These are phyloP conservation scores for Solanum aculeatissimum DNA, from an alignment of 305 asterid genomes.

Conservation along the genomic window DNA sequence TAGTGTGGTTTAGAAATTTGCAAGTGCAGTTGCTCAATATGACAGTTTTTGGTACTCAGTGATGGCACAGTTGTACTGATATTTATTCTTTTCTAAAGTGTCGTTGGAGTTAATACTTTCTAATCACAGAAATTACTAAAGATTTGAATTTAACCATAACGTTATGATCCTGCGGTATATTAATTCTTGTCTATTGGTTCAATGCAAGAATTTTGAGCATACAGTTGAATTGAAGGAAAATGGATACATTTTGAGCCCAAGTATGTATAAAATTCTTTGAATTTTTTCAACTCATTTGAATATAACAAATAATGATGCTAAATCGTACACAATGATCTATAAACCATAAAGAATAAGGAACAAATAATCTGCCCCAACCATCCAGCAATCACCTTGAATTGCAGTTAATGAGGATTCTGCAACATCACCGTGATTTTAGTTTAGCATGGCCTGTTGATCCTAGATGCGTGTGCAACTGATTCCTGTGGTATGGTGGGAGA, in stretches of 20 bases:
- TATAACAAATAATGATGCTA: not conserved
- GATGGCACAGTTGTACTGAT: not conserved
- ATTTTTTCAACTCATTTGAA: not conserved
- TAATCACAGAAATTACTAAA: not conserved
- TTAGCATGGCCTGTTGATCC: constrained; percentile 87
- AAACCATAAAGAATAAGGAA: not conserved
- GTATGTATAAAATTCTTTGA: not conserved
- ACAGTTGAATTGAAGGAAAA: not conserved
- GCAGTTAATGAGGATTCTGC: not conserved
- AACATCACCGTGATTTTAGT: constrained; percentile 33
- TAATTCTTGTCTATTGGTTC: not conserved
- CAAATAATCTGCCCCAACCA: not conserved
- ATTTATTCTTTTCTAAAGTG: not conserved
- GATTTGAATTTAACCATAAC: not conserved
- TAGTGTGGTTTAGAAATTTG: not conserved
- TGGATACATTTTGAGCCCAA: not conserved
- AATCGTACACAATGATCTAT: not conserved
- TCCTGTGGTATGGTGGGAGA: constrained; percentile 45
- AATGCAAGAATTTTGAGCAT: not conserved
- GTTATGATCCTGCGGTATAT: not conserved
- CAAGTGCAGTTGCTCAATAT: not conserved
- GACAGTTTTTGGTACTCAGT: not conserved
- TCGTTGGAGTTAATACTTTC: not conserved
- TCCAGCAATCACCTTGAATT: not conserved
- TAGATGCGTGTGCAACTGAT: constrained; percentile 67